Conservation (phyloP, 495 filamentous ascomycete species). For the Platismatia glauca region DNA sequence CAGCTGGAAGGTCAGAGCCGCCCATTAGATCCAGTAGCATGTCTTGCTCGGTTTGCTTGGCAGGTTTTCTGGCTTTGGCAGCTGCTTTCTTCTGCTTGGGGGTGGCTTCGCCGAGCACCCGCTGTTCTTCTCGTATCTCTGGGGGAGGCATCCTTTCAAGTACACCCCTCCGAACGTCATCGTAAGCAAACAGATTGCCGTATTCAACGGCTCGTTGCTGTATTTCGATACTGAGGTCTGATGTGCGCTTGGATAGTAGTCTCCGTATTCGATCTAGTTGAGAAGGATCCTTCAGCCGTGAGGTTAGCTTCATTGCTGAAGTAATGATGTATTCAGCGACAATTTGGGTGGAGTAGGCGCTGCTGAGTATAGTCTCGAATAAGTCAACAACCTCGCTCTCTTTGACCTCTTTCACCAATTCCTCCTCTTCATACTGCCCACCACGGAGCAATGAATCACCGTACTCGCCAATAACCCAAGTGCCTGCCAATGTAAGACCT, state of each 20-base stretch:
- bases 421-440: slow-evolving; percentile 91
- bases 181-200: slow-evolving; percentile 80
- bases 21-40: slow-evolving; percentile 89
- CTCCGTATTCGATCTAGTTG: slow-evolving; percentile 80
- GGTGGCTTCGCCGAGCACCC: slow-evolving; percentile 76
- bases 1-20: slow-evolving; percentile 55
- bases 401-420: slow-evolving; percentile 79
- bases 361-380: slow-evolving; percentile 84
- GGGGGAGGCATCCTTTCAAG: slow-evolving; percentile 96
- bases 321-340: slow-evolving; percentile 94
- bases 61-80: slow-evolving; percentile 62
- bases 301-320: slow-evolving; percentile 89
- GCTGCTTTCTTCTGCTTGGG: slow-evolving; percentile 60
- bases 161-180: slow-evolving; percentile 80
- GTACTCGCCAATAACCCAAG: slow-evolving; percentile 99
- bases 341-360: slow-evolving; percentile 80
- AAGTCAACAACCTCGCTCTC: slow-evolving; percentile 87
- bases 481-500: slow-evolving; percentile 80
- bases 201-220: slow-evolving; percentile 95
- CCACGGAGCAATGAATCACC: slow-evolving; percentile 79
- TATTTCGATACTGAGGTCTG: slow-evolving; percentile 84
- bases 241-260: slow-evolving; percentile 62
- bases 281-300: slow-evolving; percentile 68
- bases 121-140: slow-evolving; percentile 87
- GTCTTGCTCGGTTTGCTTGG: slow-evolving; percentile 81